Base-by-base conservation (phyloP, 495 filamentous ascomycete species). In the Aspergillus kassunensis region DNA sequence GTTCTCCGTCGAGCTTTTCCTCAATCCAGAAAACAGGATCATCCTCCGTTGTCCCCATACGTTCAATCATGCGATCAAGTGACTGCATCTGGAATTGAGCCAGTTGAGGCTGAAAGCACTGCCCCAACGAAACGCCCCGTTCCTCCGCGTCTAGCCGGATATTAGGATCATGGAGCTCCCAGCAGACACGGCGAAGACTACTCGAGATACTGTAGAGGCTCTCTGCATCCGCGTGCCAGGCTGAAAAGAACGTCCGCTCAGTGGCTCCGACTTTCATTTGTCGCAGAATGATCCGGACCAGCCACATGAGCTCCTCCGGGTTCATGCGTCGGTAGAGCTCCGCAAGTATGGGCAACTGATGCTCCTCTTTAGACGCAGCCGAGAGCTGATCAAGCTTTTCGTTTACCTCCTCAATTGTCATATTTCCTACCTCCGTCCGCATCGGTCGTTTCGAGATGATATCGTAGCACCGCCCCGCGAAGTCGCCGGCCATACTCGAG, bases 211-310 rank as follows among this genome's bases (percentile, higher is more conserved):
- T 95, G 69, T 95, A 97, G 16, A 97, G 70, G 34, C 77, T 85
- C 64, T 95, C 92, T 1, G 86, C 95, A 66, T 97, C 91, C 0
- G 90, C 89, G 68, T 98, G 93, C 91, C 91, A 97, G 40, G 91
- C 70, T 49, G 91, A 80, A 51, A 98, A 83, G 55, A 97, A 81
- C 0, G 93, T 96, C 65, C 89, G 88, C 69, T 97, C 95, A 1
- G 90, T 90, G 10, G 95, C 95, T 4, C 95, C 93, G n/a, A 98
- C 82, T 68, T 92, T 97, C 93, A 97, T 96, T 65, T 96, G 89
- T 45, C 89, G 89, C 29, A 98, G 75, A 35, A 97, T 90, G 49
- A 98, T 97, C 5, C 93, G 85, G 49, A 97, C 86, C 45, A 97
- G 70, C 93, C 93, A 98, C 77, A 86, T 86, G 30, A 98, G 65